These are phyloP conservation scores for apple (Malus domestica) DNA, from an alignment of 306 rosid species.

Conservation along the genomic window DNA sequence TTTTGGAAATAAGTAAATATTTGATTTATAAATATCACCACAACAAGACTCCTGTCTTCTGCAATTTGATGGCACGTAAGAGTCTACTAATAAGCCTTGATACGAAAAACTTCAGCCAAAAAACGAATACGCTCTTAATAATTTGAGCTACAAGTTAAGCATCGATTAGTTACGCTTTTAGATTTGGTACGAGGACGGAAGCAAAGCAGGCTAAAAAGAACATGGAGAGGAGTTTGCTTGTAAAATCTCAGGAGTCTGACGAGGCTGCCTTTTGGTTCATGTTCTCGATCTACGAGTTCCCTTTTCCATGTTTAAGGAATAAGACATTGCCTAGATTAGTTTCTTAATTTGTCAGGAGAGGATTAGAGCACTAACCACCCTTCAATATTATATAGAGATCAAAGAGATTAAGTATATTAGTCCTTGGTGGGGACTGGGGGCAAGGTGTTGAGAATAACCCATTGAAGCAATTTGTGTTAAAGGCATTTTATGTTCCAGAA, in stretches of 20 bases:
- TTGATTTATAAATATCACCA: not conserved
- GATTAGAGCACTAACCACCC: not conserved
- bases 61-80: not conserved
- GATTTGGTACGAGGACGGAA: not conserved
- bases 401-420: not conserved
- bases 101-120: too few species aligned
- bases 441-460: not conserved
- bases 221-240: not conserved
- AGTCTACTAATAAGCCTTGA: too few species aligned
- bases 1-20: too few species aligned
- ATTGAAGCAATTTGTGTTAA: not conserved
- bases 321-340: not conserved
- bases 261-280: not conserved
- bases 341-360: not conserved
- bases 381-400: not conserved
- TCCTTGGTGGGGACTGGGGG: not conserved
- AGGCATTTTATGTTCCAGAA: not conserved
- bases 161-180: not conserved
- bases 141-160: not conserved
- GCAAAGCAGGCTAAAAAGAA: not conserved
- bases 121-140: not conserved
- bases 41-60: not conserved
- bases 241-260: not conserved
- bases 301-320: not conserved
- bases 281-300: not conserved